phyloP scores from a whole-genome alignment of 345 rosid species.

The Trapa incisa region DNA sequence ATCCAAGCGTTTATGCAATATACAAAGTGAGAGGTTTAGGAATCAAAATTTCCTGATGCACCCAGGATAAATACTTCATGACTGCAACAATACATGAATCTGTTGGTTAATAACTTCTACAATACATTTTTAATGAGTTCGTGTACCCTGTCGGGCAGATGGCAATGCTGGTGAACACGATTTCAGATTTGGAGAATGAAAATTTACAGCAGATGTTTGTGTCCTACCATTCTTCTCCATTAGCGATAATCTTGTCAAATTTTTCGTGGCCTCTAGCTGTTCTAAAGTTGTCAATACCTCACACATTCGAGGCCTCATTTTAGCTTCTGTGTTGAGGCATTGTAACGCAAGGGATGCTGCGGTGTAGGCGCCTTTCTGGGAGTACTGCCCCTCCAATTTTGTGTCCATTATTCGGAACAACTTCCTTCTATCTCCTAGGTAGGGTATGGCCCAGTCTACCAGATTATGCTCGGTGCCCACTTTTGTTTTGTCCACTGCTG shows the following conservation, averaged over 20 bases:
- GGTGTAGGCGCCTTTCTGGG: constrained; percentile 63
- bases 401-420: constrained; percentile 90
- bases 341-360: constrained; percentile 73
- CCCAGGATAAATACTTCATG: not conserved
- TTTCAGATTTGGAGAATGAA: not conserved
- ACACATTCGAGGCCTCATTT: constrained; percentile 73
- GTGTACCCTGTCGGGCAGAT: constrained; percentile 16
- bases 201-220: constrained; percentile 2
- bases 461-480: constrained; percentile 64
- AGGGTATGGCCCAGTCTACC: constrained; percentile 91
- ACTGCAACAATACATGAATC: not conserved
- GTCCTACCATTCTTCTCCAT: constrained; percentile 21
- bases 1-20: not conserved
- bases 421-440: constrained; percentile 72
- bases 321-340: constrained; percentile 53
- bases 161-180: not conserved
- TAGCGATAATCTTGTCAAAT: constrained; percentile 17
- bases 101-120: not conserved
- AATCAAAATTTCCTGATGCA: not conserved
- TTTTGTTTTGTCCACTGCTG: constrained; percentile 75
- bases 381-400: constrained; percentile 78
- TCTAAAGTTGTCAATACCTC: constrained; percentile 62
- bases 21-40: not conserved
- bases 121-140: not conserved
- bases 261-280: constrained; percentile 42